Percentiles rank a stretch among this genome's conserved stretches.
These are phyloP conservation scores for Solanum rostratum DNA, from an alignment of 257 asterid genomes.

Conservation along the genomic window DNA sequence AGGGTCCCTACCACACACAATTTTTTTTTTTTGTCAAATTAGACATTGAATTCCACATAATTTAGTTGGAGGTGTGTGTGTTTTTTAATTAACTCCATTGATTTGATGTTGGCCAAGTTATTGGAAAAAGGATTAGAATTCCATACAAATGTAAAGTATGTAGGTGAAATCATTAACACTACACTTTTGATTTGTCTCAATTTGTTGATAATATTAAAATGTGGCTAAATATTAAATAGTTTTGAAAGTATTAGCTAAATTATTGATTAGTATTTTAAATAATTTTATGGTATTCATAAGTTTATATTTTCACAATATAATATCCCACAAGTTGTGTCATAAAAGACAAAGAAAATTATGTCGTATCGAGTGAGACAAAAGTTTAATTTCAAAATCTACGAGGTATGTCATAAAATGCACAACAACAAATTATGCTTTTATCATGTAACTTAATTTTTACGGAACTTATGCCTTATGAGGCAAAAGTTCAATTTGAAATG, in stretches of 20 bases:
- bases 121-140: constrained; percentile 1
- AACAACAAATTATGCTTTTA: neutral
- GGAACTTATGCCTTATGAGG: neutral
- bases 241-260: neutral
- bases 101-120: constrained; percentile 14
- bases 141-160: constrained; percentile 9
- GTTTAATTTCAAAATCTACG: neutral
- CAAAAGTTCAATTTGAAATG: neutral
- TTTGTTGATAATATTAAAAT: neutral
- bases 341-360: neutral
- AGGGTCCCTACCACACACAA: neutral
- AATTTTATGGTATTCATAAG: accelerated
- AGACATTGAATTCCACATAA: neutral
- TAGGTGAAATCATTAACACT: neutral
- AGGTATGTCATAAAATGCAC: neutral
- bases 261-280: neutral
- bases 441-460: neutral
- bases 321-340: neutral
- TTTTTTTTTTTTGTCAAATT: no score
- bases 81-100: neutral
- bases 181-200: neutral
- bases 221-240: neutral
- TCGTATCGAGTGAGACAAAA: neutral
- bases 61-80: neutral
- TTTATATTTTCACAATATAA: neutral